A percentile compares a stretch with the other conserved stretches of the same genome.
Conservation (phyloP, 2,329 filamentous ascomycete genomes). For the Ophiostoma montium region DNA sequence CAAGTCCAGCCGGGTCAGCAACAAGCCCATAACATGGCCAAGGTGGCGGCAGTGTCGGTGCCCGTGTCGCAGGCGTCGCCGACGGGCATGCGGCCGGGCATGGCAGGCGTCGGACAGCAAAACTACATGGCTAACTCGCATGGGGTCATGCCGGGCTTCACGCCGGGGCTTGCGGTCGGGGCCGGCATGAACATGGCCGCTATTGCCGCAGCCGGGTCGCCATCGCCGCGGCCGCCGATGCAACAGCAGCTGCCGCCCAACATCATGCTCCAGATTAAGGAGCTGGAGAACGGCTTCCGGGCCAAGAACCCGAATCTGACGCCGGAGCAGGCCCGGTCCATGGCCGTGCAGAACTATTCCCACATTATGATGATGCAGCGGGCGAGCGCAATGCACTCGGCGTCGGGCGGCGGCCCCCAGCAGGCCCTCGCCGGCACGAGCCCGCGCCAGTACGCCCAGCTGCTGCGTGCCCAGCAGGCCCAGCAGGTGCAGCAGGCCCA, state of each 20-base stretch:
- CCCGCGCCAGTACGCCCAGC: conserved; percentile 45
- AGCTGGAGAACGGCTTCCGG: conserved; percentile 38
- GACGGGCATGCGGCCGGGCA: conserved; percentile 22
- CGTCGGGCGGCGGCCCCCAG: conserved; percentile 34
- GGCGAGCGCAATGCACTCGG: conserved; percentile 39
- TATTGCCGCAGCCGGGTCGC: conserved; percentile 24
- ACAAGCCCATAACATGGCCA: conserved; percentile 18
- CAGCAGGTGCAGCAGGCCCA: conserved; percentile 25
- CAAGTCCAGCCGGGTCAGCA: conserved; percentile 23
- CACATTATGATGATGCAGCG: conserved; percentile 33
- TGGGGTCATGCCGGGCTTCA: conserved; percentile 37
- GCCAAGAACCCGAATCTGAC: conserved; percentile 36
- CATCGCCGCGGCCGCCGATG: conserved; percentile 25
- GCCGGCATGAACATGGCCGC: conserved; percentile 33
- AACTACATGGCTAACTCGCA: conserved; percentile 38
- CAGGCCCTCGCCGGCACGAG: conserved; percentile 33
- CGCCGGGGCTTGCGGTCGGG: conserved; percentile 19
- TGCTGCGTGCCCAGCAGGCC: conserved; percentile 40
- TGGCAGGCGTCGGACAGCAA: conserved; percentile 34
- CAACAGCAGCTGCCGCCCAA: conserved; percentile 31
- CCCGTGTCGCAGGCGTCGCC: conserved; percentile 16
- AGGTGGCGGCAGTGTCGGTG: background rate
- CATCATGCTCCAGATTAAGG: conserved; percentile 33
- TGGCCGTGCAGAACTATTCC: conserved; percentile 36
- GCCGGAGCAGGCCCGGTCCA: conserved; percentile 33